Conservation (phyloP, 2,329 filamentous ascomycete genomes). For the Ophiocordyceps camponoti-leonardi region DNA sequence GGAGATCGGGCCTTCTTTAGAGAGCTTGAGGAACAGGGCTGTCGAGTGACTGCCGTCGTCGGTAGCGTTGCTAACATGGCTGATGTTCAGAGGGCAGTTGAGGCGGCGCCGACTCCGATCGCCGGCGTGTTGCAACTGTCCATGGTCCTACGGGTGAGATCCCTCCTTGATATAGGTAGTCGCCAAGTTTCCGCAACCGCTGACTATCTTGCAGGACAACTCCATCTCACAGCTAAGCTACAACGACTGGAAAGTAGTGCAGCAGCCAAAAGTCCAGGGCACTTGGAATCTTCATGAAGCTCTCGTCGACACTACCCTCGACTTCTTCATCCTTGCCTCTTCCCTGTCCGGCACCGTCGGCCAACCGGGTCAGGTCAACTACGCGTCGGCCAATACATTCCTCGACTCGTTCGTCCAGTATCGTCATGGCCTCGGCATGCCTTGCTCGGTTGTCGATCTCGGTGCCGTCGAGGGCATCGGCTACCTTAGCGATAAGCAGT, state of each 20-base stretch:
- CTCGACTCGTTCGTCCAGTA: conserved; percentile 10
- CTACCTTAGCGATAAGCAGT: conserved; percentile 1
- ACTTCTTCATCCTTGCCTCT: conserved; percentile 14
- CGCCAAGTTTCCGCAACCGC: background rate
- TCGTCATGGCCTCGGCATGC: conserved; percentile 3
- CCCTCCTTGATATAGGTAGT: background rate
- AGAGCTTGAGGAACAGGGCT: conserved; percentile 3
- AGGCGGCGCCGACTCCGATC: conserved; percentile 11
- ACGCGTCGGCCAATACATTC: conserved; percentile 15
- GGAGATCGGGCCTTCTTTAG: conserved; percentile 1
- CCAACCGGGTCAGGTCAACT: conserved; percentile 11
- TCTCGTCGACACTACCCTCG: conserved; percentile 6
- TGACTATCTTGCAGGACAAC: background rate
- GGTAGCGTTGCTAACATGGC: conserved; percentile 1
- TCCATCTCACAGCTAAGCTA: background rate
- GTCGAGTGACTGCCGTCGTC: background rate
- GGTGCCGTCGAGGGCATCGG: conserved; percentile 1
- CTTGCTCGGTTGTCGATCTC: conserved; percentile 2
- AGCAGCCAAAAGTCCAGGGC: conserved; percentile 11
- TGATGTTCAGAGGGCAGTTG: conserved; percentile 2
- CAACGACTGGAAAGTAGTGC: conserved; percentile 1
- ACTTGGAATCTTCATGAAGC: conserved; percentile 7
- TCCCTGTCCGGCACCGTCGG: conserved; percentile 11
- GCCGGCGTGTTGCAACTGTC: conserved; percentile 19
- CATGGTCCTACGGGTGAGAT: conserved; percentile 9